Base-by-base conservation (phyloP, 2,329 filamentous ascomycete species). In the Byssochlamys sp. region DNA sequence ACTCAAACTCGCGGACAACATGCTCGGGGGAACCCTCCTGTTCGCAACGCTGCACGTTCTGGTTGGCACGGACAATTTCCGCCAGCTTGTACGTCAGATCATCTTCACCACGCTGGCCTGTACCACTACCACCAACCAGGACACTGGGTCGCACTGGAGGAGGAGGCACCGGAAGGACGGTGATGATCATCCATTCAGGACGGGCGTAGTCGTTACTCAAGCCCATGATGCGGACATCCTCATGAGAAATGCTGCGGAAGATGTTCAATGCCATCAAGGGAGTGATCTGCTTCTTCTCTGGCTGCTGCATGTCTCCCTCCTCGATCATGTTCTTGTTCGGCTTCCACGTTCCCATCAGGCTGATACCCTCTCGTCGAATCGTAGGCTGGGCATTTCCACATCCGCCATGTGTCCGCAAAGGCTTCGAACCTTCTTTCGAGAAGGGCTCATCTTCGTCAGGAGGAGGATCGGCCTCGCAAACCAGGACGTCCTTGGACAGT, bases 51-150 rank as follows among this genome's bases (percentile, higher is more conserved):
- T 89, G 86, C 57, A 99, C 91, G 67, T 96, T 96, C 65, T 89
- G 88, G 77, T 99, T 99, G 66, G 94, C 92, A 64, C 94, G 91
- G 66, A 99, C 94, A 67, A 99, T 96, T 75, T 99, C 94, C 68
- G 91, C 91, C 31, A 99, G 81, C 77, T 99, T 99, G 83, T 96
- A 99, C 0, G 94, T 99, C 82, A 99, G 83, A 80, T 99, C 95
- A 73, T 99, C 94, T 76, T 99, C 94, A 71, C 94, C 94, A 62
- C 94, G 88, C 80, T 92, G 86, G 62, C 94, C 94, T 63, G 90
- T 89, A 55, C 90, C 89, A 50, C 90, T 95, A 55, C 94, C 91
- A 69, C 97, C 95, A 78, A 97, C 92, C 25, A 92, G 95, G 66
- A 99, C 95, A 81, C 91, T 96, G 4, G 94, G 94, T 56, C 94